Percentiles rank a stretch among this genome's conserved stretches.
These are phyloP conservation scores for Solanum aculeatissimum DNA, from an alignment of 305 asterid species.

Conservation along the genomic window DNA sequence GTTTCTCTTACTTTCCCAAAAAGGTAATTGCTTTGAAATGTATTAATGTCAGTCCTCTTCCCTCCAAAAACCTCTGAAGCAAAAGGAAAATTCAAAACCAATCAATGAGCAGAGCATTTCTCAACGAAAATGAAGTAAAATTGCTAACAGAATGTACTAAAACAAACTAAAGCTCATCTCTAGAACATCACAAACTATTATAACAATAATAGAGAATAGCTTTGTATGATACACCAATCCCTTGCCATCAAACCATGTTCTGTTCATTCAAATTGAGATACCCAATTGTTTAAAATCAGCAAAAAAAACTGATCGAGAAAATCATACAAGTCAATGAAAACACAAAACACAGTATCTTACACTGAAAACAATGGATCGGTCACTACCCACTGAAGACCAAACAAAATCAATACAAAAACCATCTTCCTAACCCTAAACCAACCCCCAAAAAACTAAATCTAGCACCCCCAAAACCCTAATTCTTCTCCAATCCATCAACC, in stretches of 20 bases:
- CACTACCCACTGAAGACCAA: neutral
- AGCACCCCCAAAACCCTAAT: slow-evolving; percentile 11
- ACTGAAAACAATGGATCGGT: slow-evolving; percentile 18
- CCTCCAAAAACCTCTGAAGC: slow-evolving; percentile 16
- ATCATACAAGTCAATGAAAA: neutral
- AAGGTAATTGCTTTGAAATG: neutral
- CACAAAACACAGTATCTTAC: neutral
- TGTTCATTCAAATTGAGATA: neutral
- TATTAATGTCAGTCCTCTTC: neutral
- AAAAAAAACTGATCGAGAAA: neutral
- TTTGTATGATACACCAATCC: neutral
- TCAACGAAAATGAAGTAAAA: neutral
- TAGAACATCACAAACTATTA: neutral
- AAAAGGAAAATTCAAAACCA: neutral
- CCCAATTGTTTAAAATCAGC: neutral
- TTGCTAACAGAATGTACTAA: neutral
- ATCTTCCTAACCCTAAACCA: neutral
- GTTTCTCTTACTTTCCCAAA: neutral
- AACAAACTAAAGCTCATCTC: neutral
- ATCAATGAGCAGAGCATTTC: neutral
- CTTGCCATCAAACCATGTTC: neutral
- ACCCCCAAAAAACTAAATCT: neutral
- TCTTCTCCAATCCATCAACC: neutral
- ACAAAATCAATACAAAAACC: slow-evolving; percentile 3
- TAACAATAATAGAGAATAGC: neutral